Evolutionary conservation across 2,329 filamentous ascomycete genomes (phyloP), one percentile per base, ranked within the genome.

Genomic region (Claviceps capensis): DNA sequence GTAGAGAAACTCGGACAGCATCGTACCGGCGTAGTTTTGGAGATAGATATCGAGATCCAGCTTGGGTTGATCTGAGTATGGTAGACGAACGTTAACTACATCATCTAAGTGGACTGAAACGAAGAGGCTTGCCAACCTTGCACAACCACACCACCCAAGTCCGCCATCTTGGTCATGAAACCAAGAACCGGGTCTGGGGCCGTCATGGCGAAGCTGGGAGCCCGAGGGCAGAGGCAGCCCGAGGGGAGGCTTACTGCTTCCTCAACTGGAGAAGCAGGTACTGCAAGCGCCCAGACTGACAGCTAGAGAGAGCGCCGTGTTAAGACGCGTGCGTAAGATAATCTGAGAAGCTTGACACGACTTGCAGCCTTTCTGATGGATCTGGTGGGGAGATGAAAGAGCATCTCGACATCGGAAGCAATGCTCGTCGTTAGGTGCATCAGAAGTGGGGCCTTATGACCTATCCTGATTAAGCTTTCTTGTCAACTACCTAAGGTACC

Each of bases 41-140:
- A 95, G 85, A 67, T 96, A 97, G 40, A 85, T 80, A 55, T 96
- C 88, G 43, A 98, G 78, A 61, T 97, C 93, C 59, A 97, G 84
- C 64, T 91, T 95, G 9, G 91, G 90, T 6, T 79, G 69, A 47
- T 88, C 87, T 91, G 50, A 22, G 34, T 5, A 26, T 51, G 22
- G 22, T 17, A n/a, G 26, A 38, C 26, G 13, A 30, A 34, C 7
- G 14, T 41, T 47, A 51, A 44, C 8, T 22, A 36, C 16, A 16
- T 13, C 14, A 22, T 26, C 16, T 6, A 19, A 42, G 5, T 9
- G 13, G 11, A 23, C 19, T 45, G 47, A n/a, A 40, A 11, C 37
- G 34, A 19, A 47, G 14, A 30, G 30, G 30, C 42, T 17, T 7
- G 54, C 61, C 44, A 56, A 77, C 76, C 75, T 66, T 64, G 67